Conservation (phyloP, 2,329 filamentous ascomycete genomes). For the Sclerotinia subarctica region DNA sequence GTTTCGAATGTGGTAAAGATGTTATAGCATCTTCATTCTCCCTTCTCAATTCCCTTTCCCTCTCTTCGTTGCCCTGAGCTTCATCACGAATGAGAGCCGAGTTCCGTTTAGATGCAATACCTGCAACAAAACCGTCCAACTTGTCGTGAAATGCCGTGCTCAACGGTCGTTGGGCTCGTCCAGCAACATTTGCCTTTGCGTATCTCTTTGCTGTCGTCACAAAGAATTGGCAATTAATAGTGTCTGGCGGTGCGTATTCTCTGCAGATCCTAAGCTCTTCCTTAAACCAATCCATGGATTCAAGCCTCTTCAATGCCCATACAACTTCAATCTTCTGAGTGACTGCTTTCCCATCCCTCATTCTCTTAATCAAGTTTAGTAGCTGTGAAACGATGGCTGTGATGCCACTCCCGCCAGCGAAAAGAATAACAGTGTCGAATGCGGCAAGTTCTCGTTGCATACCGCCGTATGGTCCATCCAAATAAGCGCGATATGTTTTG, state of each 20-base stretch:
- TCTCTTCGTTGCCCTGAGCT: slow-evolving; percentile 73
- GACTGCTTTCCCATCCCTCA: slow-evolving; percentile 91
- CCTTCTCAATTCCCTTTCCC: slow-evolving; percentile 72
- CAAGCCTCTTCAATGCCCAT: slow-evolving; percentile 88
- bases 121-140: slow-evolving; percentile 82
- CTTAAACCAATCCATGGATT: slow-evolving; percentile 97
- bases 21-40: slow-evolving; percentile 85
- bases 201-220: slow-evolving; percentile 70
- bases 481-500: slow-evolving; percentile 86
- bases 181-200: slow-evolving; percentile 33
- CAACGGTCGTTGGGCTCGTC: slow-evolving; percentile 59
- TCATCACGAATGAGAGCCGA: slow-evolving; percentile 80
- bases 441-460: slow-evolving; percentile 87
- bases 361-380: slow-evolving; percentile 90
- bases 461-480: slow-evolving; percentile 92
- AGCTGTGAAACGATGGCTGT: slow-evolving; percentile 91
- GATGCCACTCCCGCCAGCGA: slow-evolving; percentile 91
- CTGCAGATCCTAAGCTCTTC: slow-evolving; percentile 91
- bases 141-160: slow-evolving; percentile 79
- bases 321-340: slow-evolving; percentile 87
- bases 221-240: slow-evolving; percentile 91
- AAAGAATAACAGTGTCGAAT: slow-evolving; percentile 89
- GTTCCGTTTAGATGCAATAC: slow-evolving; percentile 81
- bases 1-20: slow-evolving; percentile 68
- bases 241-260: slow-evolving; percentile 82